phyloP scores from a whole-genome alignment of 192 early-diverging fungal genomes.

The Backusella liffmaniae region DNA sequence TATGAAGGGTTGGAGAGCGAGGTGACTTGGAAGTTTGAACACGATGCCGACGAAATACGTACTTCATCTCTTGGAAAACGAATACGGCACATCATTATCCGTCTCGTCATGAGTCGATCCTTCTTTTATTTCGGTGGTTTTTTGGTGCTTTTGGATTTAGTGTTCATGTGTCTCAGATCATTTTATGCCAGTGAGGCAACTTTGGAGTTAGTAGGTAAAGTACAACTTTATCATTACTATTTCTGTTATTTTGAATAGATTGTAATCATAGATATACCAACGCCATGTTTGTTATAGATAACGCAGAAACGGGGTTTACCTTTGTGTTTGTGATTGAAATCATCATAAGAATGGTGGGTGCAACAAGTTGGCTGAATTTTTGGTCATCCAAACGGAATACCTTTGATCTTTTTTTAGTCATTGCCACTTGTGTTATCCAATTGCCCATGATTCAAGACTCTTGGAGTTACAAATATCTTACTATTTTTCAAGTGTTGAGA shows the following conservation, averaged over 20 bases:
- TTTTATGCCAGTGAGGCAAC: slow-evolving; percentile 23
- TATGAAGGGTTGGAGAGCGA: neutral
- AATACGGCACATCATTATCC: neutral
- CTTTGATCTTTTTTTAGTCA: slow-evolving; percentile 44
- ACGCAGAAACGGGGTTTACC: slow-evolving; percentile 44
- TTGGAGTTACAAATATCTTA: slow-evolving; percentile 44
- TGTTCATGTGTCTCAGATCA: slow-evolving; percentile 45
- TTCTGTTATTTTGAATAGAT: neutral
- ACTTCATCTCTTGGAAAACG: neutral
- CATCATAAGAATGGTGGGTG: slow-evolving; percentile 39
- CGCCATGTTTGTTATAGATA: slow-evolving; percentile 27
- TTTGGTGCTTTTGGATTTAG: slow-evolving; percentile 39
- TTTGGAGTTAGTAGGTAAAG: slow-evolving; percentile 34
- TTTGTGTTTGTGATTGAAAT: slow-evolving; percentile 49
- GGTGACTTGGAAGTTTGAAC: slow-evolving; percentile 18
- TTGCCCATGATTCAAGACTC: slow-evolving; percentile 43
- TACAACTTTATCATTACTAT: neutral
- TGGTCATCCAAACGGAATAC: slow-evolving; percentile 42
- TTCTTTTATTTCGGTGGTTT: slow-evolving; percentile 33
- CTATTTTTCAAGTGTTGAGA: slow-evolving; percentile 48
- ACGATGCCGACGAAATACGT: neutral
- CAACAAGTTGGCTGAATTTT: slow-evolving; percentile 37
- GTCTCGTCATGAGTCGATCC: slow-evolving; percentile 14
- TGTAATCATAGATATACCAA: neutral
- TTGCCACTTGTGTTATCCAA: slow-evolving; percentile 47